Evolutionary conservation across 2,329 filamentous ascomycete species (phyloP), one percentile per base, ranked within the genome.

Genomic region (Nemania serpens): DNA sequence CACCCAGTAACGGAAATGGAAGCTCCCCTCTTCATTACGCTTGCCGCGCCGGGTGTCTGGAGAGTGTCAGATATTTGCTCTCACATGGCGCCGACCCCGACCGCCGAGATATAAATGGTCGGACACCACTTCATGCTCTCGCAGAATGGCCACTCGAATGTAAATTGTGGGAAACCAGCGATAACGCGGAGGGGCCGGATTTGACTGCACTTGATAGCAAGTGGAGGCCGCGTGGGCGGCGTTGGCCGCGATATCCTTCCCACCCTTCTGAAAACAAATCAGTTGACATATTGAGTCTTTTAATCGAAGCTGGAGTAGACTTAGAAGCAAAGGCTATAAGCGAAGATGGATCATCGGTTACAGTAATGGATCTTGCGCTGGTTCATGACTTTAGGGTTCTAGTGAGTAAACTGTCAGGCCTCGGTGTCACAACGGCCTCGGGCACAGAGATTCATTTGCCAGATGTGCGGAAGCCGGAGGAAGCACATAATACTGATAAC

Each of bases 41-140:
- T 39, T 50, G 48, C 36, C 48, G 34, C 34, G 39, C 48, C 18
- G 34, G 33, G 11, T 50, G 36, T 25, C 18, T 39, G 17, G 48
- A 50, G 13, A 50, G 48, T 39, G 34, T 25, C 4, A 50, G 33
- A 39, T 50, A 50, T 39, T 25, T 50, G 17, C 48, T 50, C 18
- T 37, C 48, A 15, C 17, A 50, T n/a, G 48, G 17, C 13, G 48
- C 48, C 18, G 33, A 50, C 9, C 48, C 48, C 5, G 25, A 7
- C 5, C 6, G 48, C 48, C 48, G 48, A n/a, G 48, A 50, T 6
- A 11, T 17, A 22, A 39, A 50, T 25, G 20, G 37, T 18, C 48
- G 18, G n/a, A 50, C 48, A 50, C 18, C 48, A 39, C 17, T 39
- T 15, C 48, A 39, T 39, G 48, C 20, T 39, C 48, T 50, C 13